Evolutionary conservation across 148 eudicot species (phyloP), one percentile per base, ranked within the genome.

Genomic region (Vaccinium vitisidaea): DNA sequence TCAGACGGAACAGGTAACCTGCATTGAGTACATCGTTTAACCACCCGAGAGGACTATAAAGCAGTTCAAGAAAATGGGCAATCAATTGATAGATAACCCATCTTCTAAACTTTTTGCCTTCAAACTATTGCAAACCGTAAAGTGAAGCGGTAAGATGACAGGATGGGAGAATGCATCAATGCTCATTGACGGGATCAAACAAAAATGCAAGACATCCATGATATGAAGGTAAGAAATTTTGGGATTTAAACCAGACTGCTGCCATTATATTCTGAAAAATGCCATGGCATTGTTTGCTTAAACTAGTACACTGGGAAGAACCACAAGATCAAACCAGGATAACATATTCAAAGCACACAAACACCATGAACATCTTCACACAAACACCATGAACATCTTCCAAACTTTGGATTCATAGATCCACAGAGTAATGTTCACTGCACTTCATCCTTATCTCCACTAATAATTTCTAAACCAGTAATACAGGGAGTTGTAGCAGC

Each of bases 341-440:
- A 84, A 69, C 63, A 67, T 67, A 82, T 84, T 75, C 84, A 85
- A 84, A 80, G 30, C 70, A 79, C 70, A 77, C 88, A 74, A 84
- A 85, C 82, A 83, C 85, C 83, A 81, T 63, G 86, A 87, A 85
- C 73, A 80, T 84, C 86, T 85, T 83, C 83, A 79, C 70, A 77
- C 88, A 74, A 84, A 85, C 82, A 83, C 85, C 83, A 81, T 63
- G 86, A 87, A 85, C 73, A 80, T 84, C 86, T 85, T 83, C 83
- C 83, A 19, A 74, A 70, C 43, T 81, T 70, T 71, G 81, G 39
- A 81, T 80, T 76, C 88, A 86, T 82, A 84, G 83, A 55, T 84
- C 63, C 76, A 61, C 58, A 49, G 50, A 55, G 36, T 65, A 81
- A 74, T 63, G 30, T 52, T 84, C 39, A 75, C 2, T 21, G 80